Base-by-base conservation (phyloP, 768 basidiomycete species). In the Podaxis sp. region DNA sequence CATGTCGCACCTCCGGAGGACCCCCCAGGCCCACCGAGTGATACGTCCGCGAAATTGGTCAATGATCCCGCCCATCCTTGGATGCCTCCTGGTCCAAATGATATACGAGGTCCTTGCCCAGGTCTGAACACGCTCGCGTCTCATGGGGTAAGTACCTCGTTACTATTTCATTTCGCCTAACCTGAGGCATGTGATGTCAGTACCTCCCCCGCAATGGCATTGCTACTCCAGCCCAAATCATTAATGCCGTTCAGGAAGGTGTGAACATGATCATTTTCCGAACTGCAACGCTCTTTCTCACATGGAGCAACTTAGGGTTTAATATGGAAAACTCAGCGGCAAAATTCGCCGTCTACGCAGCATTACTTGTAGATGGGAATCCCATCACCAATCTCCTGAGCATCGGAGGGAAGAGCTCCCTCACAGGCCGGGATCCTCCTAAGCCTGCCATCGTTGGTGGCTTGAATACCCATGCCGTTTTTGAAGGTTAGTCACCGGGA, bases 51-150 rank as follows among this genome's bases (percentile, higher is more conserved):
- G 9, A 70, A 68, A 51, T 64, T 70, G 2, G 66, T 70, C 57
- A 56, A 70, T 44, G 69, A 70, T 57, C 22, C 24, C 13, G 53
- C 15, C n/a, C 69, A 70, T 48, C 66, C 67, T 15, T 68, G 63
- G 59, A 61, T 22, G 36, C 57, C 67, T 11, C 54, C 53, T 2
- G 26, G 40, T 3, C 60, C 59, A 2, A 57, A 51, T 2, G 68
- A 66, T 33, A 61, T 66, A 44, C 61, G 67, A 9, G 67, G 67
- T 2, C 67, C 67, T 15, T 68, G 67, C 36, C 67, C 67, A n/a
- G 67, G 67, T n/a, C 53, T 68, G n/a, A 68, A 68, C 38, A 66
- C 65, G 2, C 65, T 68, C n/a, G 67, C 67, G 19, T 59, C 55
- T 26, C 67, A 68, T 51, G 67, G 67, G 36, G 67, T 68, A 53